A percentile compares a stretch with the other conserved stretches of the same genome.
These are phyloP conservation scores for Lagenidium giganteum DNA, from an alignment of 352 stramenopile species.

Conservation along the genomic window DNA sequence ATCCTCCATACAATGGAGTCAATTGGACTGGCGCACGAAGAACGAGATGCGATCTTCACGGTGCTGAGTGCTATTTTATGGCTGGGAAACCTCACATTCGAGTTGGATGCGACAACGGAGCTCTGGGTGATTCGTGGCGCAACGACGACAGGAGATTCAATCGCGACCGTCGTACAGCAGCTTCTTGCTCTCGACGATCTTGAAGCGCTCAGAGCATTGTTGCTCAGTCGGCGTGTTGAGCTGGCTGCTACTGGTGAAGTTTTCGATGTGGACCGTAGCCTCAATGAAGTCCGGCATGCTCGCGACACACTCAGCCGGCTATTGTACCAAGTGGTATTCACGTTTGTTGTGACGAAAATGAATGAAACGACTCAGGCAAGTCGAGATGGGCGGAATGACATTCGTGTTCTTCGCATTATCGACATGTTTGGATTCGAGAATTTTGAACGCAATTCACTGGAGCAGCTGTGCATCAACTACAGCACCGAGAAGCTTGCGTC, in stretches of 20 bases:
- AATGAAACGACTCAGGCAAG: slow-evolving; percentile 27
- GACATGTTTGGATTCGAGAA: slow-evolving; percentile 79
- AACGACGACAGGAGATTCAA: neutral
- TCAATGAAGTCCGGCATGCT: slow-evolving; percentile 34
- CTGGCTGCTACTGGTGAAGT: slow-evolving; percentile 42
- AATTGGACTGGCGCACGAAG: slow-evolving; percentile 26
- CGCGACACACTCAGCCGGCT: slow-evolving; percentile 51
- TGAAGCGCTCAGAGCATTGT: slow-evolving; percentile 10
- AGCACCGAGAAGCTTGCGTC: slow-evolving; percentile 71
- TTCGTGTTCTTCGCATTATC: slow-evolving; percentile 40
- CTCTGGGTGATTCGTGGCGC: slow-evolving; percentile 7
- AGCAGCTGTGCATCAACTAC: slow-evolving; percentile 82
- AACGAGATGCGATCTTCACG: slow-evolving; percentile 50
- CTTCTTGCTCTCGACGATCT: slow-evolving; percentile 6
- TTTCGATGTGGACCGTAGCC: slow-evolving; percentile 47
- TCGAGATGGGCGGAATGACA: neutral
- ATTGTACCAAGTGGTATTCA: slow-evolving; percentile 53
- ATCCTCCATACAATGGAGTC: slow-evolving; percentile 42
- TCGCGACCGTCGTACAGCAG: slow-evolving; percentile 1
- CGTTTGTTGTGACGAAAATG: slow-evolving; percentile 35
- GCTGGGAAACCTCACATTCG: slow-evolving; percentile 64
- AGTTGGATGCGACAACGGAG: slow-evolving; percentile 3
- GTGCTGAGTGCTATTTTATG: slow-evolving; percentile 65
- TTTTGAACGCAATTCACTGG: slow-evolving; percentile 58
- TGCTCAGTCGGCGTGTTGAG: slow-evolving; percentile 39